Evolutionary conservation across 148 eudicot genomes (phyloP), one percentile per base, ranked within the genome.

Genomic region (Drosera capensis): DNA sequence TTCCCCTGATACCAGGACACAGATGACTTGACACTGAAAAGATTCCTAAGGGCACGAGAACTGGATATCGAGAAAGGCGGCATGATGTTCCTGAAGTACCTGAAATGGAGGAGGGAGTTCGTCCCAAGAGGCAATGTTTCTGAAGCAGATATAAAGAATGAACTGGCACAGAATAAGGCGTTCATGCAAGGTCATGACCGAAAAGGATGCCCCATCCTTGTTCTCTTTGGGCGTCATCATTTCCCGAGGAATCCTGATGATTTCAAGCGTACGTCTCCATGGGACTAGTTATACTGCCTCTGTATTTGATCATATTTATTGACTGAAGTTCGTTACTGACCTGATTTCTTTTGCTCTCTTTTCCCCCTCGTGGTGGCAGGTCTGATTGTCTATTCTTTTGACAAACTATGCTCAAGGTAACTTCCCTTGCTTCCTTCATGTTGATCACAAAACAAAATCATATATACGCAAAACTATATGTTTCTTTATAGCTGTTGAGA

Each of bases 1-100:
- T n/a, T n/a, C n/a, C n/a, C n/a, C n/a, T n/a, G n/a, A n/a, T n/a
- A n/a, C n/a, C 58, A 79, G 86, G 81, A 65, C 25, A 39, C 57
- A 7, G 86, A 79, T 60, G 78, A 79, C 25, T 46, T 60, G 25
- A 74, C 56, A 71, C 56, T 79, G 36, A 57, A 81, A 51, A 74
- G 86, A 51, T 79, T 79, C 54, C 75, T 79, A 7, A 46, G 80
- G 34, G 86, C 86, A 26, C 80, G 86, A 22, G 70, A 74, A 46
- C 57, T 65, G 3, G 72, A 74, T 55, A 59, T 71, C 40, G 81
- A 79, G 9, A 79, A 79, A 71, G 86, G 71, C 25, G 48, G 72
- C 21, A 40, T 40, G 16, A 47, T 79, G 52, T 63, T 79, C 18
- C 55, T 74, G 12, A 79, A 71, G 52, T 74, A 66, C 53, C 64